Base-by-base conservation (phyloP, 176 grass and related monocot species). In the Aegilops sharonensis region DNA sequence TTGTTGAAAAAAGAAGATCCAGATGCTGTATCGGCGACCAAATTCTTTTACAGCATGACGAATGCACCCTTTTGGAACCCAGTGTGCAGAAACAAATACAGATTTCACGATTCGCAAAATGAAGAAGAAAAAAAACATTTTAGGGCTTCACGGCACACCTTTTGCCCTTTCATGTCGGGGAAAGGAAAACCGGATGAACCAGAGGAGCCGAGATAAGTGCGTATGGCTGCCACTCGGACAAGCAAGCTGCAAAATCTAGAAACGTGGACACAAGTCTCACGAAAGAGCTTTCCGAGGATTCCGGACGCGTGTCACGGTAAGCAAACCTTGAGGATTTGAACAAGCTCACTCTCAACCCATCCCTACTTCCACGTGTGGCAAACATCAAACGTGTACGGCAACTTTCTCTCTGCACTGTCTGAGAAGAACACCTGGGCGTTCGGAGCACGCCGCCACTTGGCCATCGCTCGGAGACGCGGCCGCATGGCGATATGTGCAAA, bases 321-420 rank as follows among this genome's bases (percentile, higher is more conserved):
- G 85, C 62, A 13, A 88, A 6, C 4, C 70, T 64, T 64, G 70
- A 43, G 70, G 71, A 64, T 42, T 70, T 91, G 85, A 43, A 27
- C 76, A 88, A 40, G 81, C 76, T 64, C 81, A 42, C 84, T 63
- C 36, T 60, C 61, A 52, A 15, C 78, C 9, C 68, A n/a, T 60
- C 62, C 23, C 10, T 74, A 4, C 68, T 48, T 37, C 73, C 80
- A 84, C 85, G 85, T 87, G 85, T 75, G 10, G 9, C 34, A 60
- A 84, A 34, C 14, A 60, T 35, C 89, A 91, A 87, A 84, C 89
- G 81, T 91, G 89, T 72, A 91, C 81, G 86, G 70, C 39, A 82
- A 8, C 70, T 81, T 72, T 45, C 0, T 54, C 0, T 52, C 84
- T 40, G 8, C 57, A 4, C 6, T 52, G 50, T 71, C 27, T 12